These are phyloP conservation scores for Stachybotrys elegans DNA, from an alignment of 2,329 filamentous ascomycete species.

Conservation along the genomic window DNA sequence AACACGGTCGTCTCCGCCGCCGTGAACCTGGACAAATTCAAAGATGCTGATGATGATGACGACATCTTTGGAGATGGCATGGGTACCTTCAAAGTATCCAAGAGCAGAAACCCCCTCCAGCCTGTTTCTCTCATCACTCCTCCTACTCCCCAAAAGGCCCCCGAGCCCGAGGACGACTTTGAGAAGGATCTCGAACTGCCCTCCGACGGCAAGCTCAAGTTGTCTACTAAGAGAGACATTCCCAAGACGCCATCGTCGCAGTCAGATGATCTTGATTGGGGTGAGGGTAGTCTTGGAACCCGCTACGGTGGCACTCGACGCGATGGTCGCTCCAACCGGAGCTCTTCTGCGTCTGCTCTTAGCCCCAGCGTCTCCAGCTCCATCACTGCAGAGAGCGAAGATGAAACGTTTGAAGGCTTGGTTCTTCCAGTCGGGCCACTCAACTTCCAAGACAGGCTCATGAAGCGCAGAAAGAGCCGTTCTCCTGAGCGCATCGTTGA, in stretches of 20 bases:
- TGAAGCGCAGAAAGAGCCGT: constrained; percentile 60
- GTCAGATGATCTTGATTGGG: constrained; percentile 84
- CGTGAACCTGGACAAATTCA: constrained; percentile 59
- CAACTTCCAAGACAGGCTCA: constrained; percentile 74
- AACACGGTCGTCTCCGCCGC: constrained; percentile 35
- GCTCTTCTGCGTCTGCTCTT: constrained; percentile 81
- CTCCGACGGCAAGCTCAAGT: constrained; percentile 57
- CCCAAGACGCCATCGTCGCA: constrained; percentile 57
- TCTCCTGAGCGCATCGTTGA: constrained; percentile 46
- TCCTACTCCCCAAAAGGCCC: constrained; percentile 46
- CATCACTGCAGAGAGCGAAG: constrained; percentile 86
- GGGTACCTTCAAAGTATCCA: constrained; percentile 65
- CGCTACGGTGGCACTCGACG: constrained; percentile 82
- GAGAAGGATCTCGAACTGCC: constrained; percentile 71
- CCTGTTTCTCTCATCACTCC: constrained; percentile 50
- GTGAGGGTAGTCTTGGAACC: constrained; percentile 87
- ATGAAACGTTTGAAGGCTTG: constrained; percentile 87
- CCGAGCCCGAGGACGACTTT: constrained; percentile 57
- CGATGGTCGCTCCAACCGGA: constrained; percentile 73
- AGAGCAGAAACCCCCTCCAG: constrained; percentile 47
- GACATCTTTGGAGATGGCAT: constrained; percentile 59
- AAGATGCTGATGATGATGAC: constrained; percentile 57
- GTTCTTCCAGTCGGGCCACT: constrained; percentile 78
- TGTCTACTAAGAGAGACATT: constrained; percentile 57
- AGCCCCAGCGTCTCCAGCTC: constrained; percentile 92